A percentile compares a stretch with the other conserved stretches of the same genome.
Conservation (phyloP, 1,139 yeast genomes). For the Yamadazyma jaroonii region DNA sequence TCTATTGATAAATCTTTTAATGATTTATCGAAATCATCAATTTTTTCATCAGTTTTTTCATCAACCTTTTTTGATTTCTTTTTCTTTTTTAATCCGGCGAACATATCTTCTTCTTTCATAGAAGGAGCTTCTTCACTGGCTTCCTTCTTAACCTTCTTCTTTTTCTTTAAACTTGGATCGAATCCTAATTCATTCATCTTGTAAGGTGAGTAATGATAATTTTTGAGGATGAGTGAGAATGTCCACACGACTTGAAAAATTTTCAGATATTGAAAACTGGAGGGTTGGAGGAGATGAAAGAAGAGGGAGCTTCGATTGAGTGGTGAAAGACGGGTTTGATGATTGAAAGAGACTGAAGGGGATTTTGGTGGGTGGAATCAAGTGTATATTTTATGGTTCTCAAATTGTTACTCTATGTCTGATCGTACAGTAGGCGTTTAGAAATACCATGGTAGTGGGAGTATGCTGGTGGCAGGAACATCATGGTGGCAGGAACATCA, state of each 20-base stretch:
- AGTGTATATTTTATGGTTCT: too few species aligned
- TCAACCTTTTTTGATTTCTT: slow-evolving; percentile 47
- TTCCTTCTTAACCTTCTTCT: slow-evolving; percentile 66
- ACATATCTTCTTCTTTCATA: slow-evolving; percentile 45
- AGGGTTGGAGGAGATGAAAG: not conserved
- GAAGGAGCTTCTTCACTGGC: slow-evolving; percentile 41
- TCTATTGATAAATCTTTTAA: slow-evolving; percentile 76
- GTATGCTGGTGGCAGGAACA: too few species aligned
- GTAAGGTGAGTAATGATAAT: not conserved
- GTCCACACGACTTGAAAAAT: slow-evolving; percentile 8
- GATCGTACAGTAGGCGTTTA: too few species aligned
- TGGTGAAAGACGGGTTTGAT: too few species aligned
- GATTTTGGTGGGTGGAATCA: too few species aligned
- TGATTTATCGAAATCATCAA: slow-evolving; percentile 59
- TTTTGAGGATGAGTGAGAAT: too few species aligned
- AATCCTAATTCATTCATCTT: slow-evolving; percentile 64
- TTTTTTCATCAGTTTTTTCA: slow-evolving; percentile 27
- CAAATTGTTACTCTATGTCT: too few species aligned
- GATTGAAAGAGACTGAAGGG: too few species aligned
- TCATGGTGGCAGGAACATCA: too few species aligned
- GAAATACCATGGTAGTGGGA: too few species aligned
- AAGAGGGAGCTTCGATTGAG: too few species aligned
- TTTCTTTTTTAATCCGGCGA: slow-evolving; percentile 54
- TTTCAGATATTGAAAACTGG: slow-evolving; percentile 1
- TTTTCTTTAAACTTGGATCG: slow-evolving; percentile 79